phyloP scores from a whole-genome alignment of 441 rosid genomes.

The Bruguiera hainesii region DNA sequence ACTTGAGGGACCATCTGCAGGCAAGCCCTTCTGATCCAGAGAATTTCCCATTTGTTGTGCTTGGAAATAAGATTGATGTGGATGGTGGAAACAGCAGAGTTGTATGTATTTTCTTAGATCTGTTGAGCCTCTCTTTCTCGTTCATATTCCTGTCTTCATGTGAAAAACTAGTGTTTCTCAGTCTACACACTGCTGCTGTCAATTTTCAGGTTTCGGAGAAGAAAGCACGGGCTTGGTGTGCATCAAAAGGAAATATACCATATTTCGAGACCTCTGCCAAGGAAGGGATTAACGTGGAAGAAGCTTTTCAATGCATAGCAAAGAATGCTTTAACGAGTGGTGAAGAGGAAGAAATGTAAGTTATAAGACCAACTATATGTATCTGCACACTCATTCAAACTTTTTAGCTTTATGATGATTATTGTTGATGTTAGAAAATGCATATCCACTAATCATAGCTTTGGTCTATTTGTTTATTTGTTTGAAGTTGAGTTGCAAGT shows the following conservation, averaged over 20 bases:
- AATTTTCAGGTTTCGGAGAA: slow-evolving; percentile 81
- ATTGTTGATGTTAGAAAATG: neutral
- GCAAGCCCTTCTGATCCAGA: slow-evolving; percentile 70
- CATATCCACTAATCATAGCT: neutral
- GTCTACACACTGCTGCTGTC: slow-evolving; percentile 9
- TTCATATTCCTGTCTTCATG: neutral
- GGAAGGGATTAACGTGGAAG: slow-evolving; percentile 94
- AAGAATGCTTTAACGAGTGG: slow-evolving; percentile 89
- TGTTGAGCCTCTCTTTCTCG: neutral
- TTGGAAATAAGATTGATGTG: slow-evolving; percentile 73
- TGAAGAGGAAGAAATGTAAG: slow-evolving; percentile 96
- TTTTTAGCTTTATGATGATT: neutral
- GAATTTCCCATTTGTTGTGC: slow-evolving; percentile 59
- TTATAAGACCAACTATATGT: slow-evolving; percentile 15
- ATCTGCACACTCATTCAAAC: neutral
- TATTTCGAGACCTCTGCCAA: slow-evolving; percentile 98
- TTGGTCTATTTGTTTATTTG: neutral
- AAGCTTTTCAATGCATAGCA: slow-evolving; percentile 95
- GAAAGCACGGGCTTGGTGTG: slow-evolving; percentile 97
- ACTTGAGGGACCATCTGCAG: slow-evolving; percentile 27
- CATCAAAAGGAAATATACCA: slow-evolving; percentile 94
- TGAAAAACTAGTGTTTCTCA: neutral
- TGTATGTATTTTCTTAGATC: slow-evolving; percentile 26
- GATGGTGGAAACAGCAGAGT: slow-evolving; percentile 59
- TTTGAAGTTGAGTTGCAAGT: neutral